phyloP scores from a whole-genome alignment of 78 protist genomes.

The Dictyostelium purpureum region DNA sequence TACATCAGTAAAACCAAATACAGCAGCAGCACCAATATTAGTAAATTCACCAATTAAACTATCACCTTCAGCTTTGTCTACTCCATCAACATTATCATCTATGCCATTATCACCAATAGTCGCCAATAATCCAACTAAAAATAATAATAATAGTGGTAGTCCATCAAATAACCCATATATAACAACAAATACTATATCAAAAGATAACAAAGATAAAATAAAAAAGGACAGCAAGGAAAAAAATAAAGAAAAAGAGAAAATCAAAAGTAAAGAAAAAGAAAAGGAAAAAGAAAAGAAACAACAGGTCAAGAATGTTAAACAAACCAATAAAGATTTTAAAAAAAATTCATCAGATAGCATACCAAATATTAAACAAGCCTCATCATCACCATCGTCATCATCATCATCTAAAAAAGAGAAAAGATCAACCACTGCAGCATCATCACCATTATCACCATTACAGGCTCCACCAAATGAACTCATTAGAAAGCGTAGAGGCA shows the following conservation, averaged over 20 bases:
- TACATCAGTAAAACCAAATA: background rate
- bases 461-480: background rate
- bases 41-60: background rate
- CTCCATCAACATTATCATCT: background rate
- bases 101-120: background rate
- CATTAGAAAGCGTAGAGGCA: constrained; percentile 14
- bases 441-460: background rate
- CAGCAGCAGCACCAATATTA: background rate
- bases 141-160: no score
- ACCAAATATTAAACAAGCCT: no score
- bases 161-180: background rate
- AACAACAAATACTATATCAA: background rate
- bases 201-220: background rate
- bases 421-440: background rate
- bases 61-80: background rate
- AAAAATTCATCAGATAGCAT: background rate
- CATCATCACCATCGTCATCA: background rate
- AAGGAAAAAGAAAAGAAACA: background rate
- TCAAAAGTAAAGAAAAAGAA: background rate
- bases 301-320: background rate
- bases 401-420: background rate
- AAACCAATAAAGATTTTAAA: background rate
- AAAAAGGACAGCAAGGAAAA: no score
- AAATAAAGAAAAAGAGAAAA: no score
- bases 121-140: no score